Base-by-base conservation (phyloP, 2,329 filamentous ascomycete genomes). In the Alternaria hordeiaustralica region DNA sequence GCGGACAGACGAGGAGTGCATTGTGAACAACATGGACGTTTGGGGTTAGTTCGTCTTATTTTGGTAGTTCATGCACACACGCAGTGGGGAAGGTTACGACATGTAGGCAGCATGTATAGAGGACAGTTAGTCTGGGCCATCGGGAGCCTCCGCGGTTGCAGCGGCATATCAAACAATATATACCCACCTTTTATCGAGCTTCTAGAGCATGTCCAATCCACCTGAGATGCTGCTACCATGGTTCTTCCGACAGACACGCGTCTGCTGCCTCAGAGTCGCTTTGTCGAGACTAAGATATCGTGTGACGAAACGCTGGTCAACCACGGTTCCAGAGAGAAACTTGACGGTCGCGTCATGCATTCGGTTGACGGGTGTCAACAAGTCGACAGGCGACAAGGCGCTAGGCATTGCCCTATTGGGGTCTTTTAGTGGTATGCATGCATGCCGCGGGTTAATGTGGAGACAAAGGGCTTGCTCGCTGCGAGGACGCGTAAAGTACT, bases 1-100 rank as follows among this genome's bases (percentile, higher is more conserved):
- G 66, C 87, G 89, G 71, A 74, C 77, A 6, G 84, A 67, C 1
- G 75, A 89, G 72, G 72, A 73, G 11, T 92, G 91, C 75, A 81
- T 89, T 23, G 80, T 94, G 62, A 84, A 82, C 65, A 89, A 89
- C 58, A 80, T 92, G 75, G 81, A 86, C 68, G 82, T 74, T n/a
- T 82, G 81, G 80, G 73, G 75, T 53, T 81, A 77, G 60, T 44
- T 9, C 6, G 21, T n/a, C 23, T 55, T n/a, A n/a, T n/a, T 30
- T 8, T 30, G 6, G 44, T 26, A 30, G 15, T 23, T 53, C 25
- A 46, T 33, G 13, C 44, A 23, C 43, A 56, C 41, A 47, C 23
- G 43, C 10, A 56, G 30, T 30, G 55, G 53, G 45, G 44, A 62
- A 23, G 36, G 15, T 20, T 36, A 49, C 41, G 41, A 46, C 30